Conservation (phyloP, 495 filamentous ascomycete species). For the Emericellopsis terricola region DNA sequence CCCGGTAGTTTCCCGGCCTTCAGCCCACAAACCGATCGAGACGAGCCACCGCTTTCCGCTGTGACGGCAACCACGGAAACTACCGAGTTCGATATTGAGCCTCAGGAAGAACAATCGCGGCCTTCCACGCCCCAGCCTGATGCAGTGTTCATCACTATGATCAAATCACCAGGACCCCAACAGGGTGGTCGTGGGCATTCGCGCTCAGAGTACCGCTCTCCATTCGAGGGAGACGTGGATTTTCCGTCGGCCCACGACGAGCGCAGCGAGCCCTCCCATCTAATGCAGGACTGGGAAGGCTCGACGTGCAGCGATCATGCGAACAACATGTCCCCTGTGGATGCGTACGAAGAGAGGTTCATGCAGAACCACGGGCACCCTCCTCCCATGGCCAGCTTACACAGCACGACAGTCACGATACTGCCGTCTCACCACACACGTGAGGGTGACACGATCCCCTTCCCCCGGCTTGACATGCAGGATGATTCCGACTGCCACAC, state of each 20-base stretch:
- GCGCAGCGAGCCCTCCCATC: no score
- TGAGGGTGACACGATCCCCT: conserved; percentile 15
- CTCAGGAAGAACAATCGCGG: conserved; percentile 36
- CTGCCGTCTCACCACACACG: no score
- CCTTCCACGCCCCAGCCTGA: conserved; percentile 9
- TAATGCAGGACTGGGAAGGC: no score
- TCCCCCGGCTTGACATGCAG: conserved; percentile 2
- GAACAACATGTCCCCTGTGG: no score
- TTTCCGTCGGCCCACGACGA: no score
- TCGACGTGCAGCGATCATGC: no score
- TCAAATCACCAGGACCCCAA: conserved; percentile 1
- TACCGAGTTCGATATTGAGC: conserved; percentile 55
- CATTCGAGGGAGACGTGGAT: conserved; percentile 19
- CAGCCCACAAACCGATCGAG: conserved; percentile 14
- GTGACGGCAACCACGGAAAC: conserved; percentile 37
- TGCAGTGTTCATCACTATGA: conserved; percentile 7
- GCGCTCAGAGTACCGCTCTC: conserved; percentile 20
- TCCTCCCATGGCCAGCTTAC: no score
- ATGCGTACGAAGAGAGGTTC: no score
- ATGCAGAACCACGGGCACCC: no score
- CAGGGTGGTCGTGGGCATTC: conserved; percentile 5
- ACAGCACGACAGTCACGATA: no score
- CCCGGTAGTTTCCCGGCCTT: conserved; percentile 32
- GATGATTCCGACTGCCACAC: conserved; percentile 3
- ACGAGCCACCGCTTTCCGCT: conserved; percentile 29